Percentiles rank a stretch among this genome's conserved stretches.
Conservation (phyloP, 202 grass and related monocot species). For the Cymbopogon flexuosus region DNA sequence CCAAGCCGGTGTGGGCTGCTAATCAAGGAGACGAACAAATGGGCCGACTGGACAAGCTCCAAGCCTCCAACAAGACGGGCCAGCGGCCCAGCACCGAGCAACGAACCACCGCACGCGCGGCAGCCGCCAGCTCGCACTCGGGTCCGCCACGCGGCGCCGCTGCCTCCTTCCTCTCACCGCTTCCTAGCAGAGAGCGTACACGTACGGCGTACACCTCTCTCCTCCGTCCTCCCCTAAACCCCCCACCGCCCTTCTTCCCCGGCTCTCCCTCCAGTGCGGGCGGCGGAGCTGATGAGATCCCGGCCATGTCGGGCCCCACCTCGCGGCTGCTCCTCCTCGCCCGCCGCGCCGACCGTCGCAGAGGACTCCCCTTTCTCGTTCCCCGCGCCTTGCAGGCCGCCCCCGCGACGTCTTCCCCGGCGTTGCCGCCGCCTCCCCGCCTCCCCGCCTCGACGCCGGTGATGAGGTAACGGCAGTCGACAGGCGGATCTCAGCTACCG, state of each 20-base stretch:
- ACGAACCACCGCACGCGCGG: background rate
- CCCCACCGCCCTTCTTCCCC: background rate
- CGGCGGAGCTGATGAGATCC: constrained; percentile 39
- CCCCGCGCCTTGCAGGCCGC: constrained; percentile 22
- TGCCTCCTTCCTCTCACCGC: background rate
- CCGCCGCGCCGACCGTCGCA: background rate
- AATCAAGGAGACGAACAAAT: too few relatives aligned
- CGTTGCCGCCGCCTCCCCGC: background rate
- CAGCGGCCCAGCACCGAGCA: background rate
- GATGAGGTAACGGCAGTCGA: constrained; percentile 16
- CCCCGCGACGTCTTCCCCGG: background rate
- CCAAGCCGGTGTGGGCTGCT: too few relatives aligned
- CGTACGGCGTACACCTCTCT: background rate
- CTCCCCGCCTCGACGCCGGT: background rate
- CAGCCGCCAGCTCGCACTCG: constrained; percentile 4
- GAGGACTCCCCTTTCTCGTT: constrained; percentile 16
- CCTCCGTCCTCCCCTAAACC: background rate
- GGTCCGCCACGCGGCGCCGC: constrained; percentile 31
- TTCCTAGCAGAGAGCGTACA: background rate
- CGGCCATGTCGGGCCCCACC: constrained; percentile 43
- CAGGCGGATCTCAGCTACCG: background rate
- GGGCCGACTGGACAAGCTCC: too few relatives aligned
- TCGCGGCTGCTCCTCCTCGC: constrained; percentile 29
- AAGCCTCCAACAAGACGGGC: too few relatives aligned
- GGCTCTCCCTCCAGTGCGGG: too few relatives aligned